Percentiles rank a stretch among this genome's conserved stretches.
These are phyloP conservation scores for Lasiosphaeria hispida DNA, from an alignment of 495 filamentous ascomycete species.

Conservation along the genomic window DNA sequence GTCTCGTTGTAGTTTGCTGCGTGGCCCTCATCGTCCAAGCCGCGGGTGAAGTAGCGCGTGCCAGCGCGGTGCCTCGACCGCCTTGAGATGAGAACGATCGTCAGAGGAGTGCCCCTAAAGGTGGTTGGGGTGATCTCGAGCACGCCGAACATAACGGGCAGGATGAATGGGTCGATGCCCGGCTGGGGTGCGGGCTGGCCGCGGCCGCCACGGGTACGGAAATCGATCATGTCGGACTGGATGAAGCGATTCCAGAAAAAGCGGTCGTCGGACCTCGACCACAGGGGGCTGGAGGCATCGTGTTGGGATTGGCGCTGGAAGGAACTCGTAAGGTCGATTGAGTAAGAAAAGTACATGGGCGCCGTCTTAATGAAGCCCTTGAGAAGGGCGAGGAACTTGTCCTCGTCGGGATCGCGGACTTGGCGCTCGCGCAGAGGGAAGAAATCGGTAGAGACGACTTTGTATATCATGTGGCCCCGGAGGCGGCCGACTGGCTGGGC, in stretches of 20 bases:
- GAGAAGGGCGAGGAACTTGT: constrained; percentile 78
- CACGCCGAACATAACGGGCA: constrained; percentile 94
- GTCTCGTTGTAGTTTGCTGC: constrained; percentile 98
- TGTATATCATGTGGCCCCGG: constrained; percentile 92
- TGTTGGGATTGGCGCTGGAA: constrained; percentile 86
- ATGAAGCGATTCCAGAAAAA: constrained; percentile 99
- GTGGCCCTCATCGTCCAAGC: constrained; percentile 88
- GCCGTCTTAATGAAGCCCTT: constrained; percentile 73
- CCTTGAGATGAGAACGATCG: constrained; percentile 82
- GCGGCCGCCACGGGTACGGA: constrained; percentile 54
- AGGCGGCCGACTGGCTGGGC: constrained; percentile 85
- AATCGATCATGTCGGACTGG: constrained; percentile 86
- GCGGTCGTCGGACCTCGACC: constrained; percentile 90
- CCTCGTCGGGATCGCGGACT: constrained; percentile 88
- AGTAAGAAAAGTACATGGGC: constrained; percentile 98
- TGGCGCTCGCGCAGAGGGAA: constrained; percentile 90
- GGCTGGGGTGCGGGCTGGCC: constrained; percentile 66
- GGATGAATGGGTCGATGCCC: constrained; percentile 84
- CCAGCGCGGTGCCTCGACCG: constrained; percentile 82
- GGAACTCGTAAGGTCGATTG: constrained; percentile 88
- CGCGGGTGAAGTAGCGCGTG: constrained; percentile 91
- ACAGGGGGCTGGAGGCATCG: constrained; percentile 68
- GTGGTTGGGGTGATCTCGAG: constrained; percentile 78
- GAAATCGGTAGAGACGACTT: constrained; percentile 85
- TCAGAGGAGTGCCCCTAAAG: constrained; percentile 78